phyloP scores from a whole-genome alignment of 129 eudicot genomes.

The Scalesia atractyloides region DNA sequence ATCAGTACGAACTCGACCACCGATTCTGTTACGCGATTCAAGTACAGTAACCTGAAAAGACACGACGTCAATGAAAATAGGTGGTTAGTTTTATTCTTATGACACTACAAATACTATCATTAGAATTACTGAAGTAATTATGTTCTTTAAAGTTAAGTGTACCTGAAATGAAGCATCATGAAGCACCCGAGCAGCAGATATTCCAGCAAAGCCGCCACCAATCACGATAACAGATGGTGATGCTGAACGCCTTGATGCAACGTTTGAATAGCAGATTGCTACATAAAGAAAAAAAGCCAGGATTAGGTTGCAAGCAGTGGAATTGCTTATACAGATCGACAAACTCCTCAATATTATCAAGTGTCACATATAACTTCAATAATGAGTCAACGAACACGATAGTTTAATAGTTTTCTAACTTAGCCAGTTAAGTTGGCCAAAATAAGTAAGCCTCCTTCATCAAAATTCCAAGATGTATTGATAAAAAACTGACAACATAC shows the following conservation, averaged over 20 bases:
- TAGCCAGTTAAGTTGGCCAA: background rate
- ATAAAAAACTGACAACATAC: background rate
- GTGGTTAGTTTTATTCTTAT: background rate
- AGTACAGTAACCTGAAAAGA: conserved; percentile 66
- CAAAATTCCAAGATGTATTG: conserved; percentile 4
- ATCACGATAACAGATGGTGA: conserved; percentile 92
- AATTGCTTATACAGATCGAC: conserved; percentile 14
- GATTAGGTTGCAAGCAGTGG: conserved; percentile 22
- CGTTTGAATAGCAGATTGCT: conserved; percentile 62
- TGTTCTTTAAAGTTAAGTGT: conserved; percentile 3
- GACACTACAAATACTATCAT: conserved; percentile 15
- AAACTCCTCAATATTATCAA: conserved; percentile 5
- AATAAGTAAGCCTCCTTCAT: conserved; percentile 13
- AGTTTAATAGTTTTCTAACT: conserved; percentile 11
- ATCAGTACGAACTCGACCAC: conserved; percentile 92
- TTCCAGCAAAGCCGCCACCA: conserved; percentile 91
- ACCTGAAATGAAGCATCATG: conserved; percentile 98
- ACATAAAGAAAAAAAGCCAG: background rate
- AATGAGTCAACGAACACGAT: background rate
- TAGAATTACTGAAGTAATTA: conserved; percentile 1
- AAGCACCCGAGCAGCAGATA: conserved; percentile 95
- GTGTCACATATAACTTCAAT: background rate
- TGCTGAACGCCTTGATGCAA: conserved; percentile 46
- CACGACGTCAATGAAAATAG: conserved; percentile 9
- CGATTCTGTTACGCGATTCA: conserved; percentile 94